Base-by-base conservation (phyloP, 345 rosid species). In the Salix brachista region DNA sequence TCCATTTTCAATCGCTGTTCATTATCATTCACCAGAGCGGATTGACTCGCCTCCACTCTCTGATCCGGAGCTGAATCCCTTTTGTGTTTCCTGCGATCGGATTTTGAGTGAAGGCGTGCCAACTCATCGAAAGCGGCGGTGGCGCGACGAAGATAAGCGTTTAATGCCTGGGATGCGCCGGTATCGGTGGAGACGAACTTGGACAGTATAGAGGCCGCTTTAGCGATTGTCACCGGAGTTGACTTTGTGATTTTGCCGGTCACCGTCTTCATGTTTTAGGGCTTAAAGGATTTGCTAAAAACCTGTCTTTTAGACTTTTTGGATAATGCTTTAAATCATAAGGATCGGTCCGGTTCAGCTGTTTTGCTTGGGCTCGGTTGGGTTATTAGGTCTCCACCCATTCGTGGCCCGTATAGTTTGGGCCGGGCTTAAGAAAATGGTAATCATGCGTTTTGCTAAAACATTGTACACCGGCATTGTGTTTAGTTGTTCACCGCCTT, bases 101-200 rank as follows among this genome's bases (percentile, higher is more conserved):
- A 36, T 39, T 39, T 68, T 19, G 71, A 39, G 30, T 68, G 71
- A 44, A 39, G 16, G 17, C 71, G 52, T 4, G 46, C 50, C 46
- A 68, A 14, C 30, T 68, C 71, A 39, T 68, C 71, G 26, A 68
- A 41, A 14, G 71, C 71, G n/a, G 71, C 25, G 30, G 42, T 42
- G 18, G 71, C n/a, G 52, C 71, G 71, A n/a, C 71, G 52, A 6
- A 68, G 71, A 18, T 68, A 68, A 37, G 71, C 71, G 16, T 41
- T 37, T 25, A 68, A 13, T 32, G 71, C 71, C 71, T 68, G 50
- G 2, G 71, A 68, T 19, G 71, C 71, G 7, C 71, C 71, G 52
- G 21, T 68, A 17, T 68, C 71, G 26, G 71, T 11, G 9, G 52
- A 68, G 21, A 68, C 52, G 52, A 68, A 68, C 54, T 68, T 68